Conservation (phyloP, 2,329 filamentous ascomycete species). For the Diaporthe velutina region DNA sequence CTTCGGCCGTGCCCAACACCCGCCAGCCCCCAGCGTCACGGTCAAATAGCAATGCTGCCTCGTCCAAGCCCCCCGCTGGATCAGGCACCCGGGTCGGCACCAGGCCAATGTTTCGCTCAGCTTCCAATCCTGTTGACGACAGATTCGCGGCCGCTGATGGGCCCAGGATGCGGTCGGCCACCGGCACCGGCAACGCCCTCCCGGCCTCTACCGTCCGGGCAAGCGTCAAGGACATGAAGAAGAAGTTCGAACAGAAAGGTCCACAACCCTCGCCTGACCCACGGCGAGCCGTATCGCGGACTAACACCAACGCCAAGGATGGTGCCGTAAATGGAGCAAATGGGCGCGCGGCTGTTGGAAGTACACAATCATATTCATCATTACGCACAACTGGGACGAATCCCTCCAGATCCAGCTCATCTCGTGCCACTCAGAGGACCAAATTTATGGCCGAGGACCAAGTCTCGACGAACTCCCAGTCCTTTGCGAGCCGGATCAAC, state of each 20-base stretch:
- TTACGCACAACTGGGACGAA: constrained; percentile 54
- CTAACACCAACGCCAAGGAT: constrained; percentile 52
- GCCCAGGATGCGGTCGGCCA: constrained; percentile 49
- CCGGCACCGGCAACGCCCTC: constrained; percentile 52
- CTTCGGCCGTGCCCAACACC: constrained; percentile 54
- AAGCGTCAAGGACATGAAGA: constrained; percentile 86
- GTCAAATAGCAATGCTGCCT: constrained; percentile 64
- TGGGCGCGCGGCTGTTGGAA: constrained; percentile 49
- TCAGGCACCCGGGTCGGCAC: constrained; percentile 54
- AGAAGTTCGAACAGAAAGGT: constrained; percentile 75
- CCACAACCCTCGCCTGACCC: constrained; percentile 47
- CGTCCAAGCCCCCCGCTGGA: constrained; percentile 60
- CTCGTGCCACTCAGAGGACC: constrained; percentile 57
- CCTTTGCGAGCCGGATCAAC: constrained; percentile 70
- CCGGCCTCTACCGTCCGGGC: constrained; percentile 56
- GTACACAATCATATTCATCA: constrained; percentile 56
- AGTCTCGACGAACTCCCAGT: constrained; percentile 66
- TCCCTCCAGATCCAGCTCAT: constrained; percentile 46
- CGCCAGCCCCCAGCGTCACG: constrained; percentile 58
- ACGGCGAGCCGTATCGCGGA: constrained; percentile 50
- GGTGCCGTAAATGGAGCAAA: constrained; percentile 46
- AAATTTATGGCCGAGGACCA: constrained; percentile 65
- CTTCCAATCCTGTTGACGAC: constrained; percentile 68
- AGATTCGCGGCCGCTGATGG: constrained; percentile 48
- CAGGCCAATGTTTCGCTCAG: constrained; percentile 63